These are phyloP conservation scores for Pseudophaeomoniella oleicola DNA, from an alignment of 2,329 filamentous ascomycete species.

Conservation along the genomic window DNA sequence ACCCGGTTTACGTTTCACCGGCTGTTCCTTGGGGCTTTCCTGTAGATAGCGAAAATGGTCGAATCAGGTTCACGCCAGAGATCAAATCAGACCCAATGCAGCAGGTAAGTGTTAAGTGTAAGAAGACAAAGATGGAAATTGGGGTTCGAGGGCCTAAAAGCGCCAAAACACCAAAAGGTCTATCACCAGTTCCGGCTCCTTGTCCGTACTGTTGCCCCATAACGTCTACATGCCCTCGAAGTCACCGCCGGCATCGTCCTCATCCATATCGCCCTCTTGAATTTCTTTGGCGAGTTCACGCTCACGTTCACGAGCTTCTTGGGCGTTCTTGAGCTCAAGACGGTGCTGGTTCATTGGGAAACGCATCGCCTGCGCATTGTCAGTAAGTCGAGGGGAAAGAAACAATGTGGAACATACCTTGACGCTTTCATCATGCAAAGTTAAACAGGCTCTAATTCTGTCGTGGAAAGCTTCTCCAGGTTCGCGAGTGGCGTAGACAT, in stretches of 20 bases:
- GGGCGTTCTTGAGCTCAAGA: slow-evolving; percentile 91
- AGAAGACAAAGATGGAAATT: not conserved
- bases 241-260: slow-evolving; percentile 88
- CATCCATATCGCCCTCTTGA: slow-evolving; percentile 90
- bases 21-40: too few relatives aligned
- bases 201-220: too few relatives aligned
- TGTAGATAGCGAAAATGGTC: too few relatives aligned
- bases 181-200: too few relatives aligned
- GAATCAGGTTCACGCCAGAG: too few relatives aligned
- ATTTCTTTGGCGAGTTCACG: slow-evolving; percentile 98
- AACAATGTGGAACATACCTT: slow-evolving; percentile 50
- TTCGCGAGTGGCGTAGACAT: slow-evolving; percentile 91
- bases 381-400: slow-evolving; percentile 10
- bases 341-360: slow-evolving; percentile 99
- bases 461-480: slow-evolving; percentile 96
- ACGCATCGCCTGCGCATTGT: slow-evolving; percentile 63
- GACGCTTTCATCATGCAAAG: slow-evolving; percentile 91
- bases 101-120: not conserved
- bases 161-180: too few relatives aligned
- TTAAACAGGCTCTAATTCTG: slow-evolving; percentile 80
- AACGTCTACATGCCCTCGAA: slow-evolving; percentile 98
- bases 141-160: too few relatives aligned
- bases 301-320: slow-evolving; percentile 93
- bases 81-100: too few relatives aligned
- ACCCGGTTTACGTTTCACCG: too few relatives aligned